phyloP scores from a whole-genome alignment of 345 rosid genomes.

The Carallia pectinifolia region DNA sequence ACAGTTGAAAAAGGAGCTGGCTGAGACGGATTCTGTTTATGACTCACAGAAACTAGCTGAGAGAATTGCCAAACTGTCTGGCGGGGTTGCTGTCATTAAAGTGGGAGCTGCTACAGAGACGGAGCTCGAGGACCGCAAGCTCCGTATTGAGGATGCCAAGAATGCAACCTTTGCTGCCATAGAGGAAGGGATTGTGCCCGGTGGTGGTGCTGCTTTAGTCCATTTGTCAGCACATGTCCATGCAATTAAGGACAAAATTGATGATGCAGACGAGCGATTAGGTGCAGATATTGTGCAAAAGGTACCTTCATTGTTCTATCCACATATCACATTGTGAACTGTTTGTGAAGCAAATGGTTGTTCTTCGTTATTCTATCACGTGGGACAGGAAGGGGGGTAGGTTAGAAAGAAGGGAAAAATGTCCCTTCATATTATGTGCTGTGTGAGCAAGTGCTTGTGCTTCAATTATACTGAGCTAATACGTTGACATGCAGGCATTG shows the following conservation, averaged over 20 bases:
- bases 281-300: constrained; percentile 98
- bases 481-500: constrained; percentile 51
- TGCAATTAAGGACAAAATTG: constrained; percentile 69
- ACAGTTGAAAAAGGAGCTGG: constrained; percentile 79
- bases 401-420: too few relatives aligned
- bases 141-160: constrained; percentile 95
- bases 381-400: too few relatives aligned
- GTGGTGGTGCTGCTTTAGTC: constrained; percentile 91
- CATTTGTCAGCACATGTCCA: constrained; percentile 70
- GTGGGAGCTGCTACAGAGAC: constrained; percentile 99
- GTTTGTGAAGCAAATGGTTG: too few relatives aligned
- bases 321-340: too few relatives aligned
- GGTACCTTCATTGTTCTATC: constrained; percentile 37
- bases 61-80: constrained; percentile 91
- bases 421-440: too few relatives aligned
- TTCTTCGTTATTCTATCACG: too few relatives aligned
- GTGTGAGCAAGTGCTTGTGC: not conserved
- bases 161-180: constrained; percentile 98
- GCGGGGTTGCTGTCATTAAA: constrained; percentile 97
- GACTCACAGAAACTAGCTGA: constrained; percentile 91
- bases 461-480: not conserved
- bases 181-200: constrained; percentile 98
- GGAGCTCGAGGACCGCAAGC: constrained; percentile 95
- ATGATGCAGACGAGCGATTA: constrained; percentile 77
- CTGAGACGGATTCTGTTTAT: constrained; percentile 87